Base-by-base conservation (phyloP, 805 yeast genomes). In the Cyberlindnera americana region DNA sequence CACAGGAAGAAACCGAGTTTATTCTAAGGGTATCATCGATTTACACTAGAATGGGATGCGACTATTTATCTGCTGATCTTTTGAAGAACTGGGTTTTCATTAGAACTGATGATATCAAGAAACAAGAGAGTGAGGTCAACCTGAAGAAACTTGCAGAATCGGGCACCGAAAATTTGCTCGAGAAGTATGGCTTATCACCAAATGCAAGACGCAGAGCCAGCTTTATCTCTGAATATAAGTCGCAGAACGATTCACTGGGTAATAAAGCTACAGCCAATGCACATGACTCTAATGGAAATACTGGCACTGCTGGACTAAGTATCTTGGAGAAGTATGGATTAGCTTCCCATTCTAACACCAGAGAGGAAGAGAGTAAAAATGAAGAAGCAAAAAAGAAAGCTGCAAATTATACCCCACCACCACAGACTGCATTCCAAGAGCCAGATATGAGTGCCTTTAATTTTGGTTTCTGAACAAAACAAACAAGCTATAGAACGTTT, bases 1-100 rank as follows among this genome's bases (percentile, higher is more conserved):
- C 77, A 9, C 62, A 48, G 10, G 38, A 54, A 5, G 97, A 91
- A 52, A 77, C 74, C 40, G 66, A 70, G 5, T 80, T 82, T 52
- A 72, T 89, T 13, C 53, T 75, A 11, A 75, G 79, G 46, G 82
- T 81, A 7, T 71, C 84, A 7, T 65, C 72, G 26, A 81, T 88
- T 45, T 85, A 88, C 53, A 70, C 77, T 13, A 69, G 95, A 41
- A 87, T 90, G 96, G 98, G 98, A 0, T 90, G 98, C 62, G 95
- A 90, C 52, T 75, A 79, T 44, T 59, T 91, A 29, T 79, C 89
- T 0, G 55, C 85, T 18, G 71, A 77, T 37, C 58, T 89, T 33
- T 66, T 83, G 2, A 68, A 67, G 34, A 77, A 75, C 44, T 90
- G 96, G 96, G 63, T 64, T 22, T 89, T 88, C 54, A 46, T 64